Evolutionary conservation across 257 asterid genomes (phyloP), one percentile per base, ranked within the genome.

Genomic region (Cruciata laevipes): DNA sequence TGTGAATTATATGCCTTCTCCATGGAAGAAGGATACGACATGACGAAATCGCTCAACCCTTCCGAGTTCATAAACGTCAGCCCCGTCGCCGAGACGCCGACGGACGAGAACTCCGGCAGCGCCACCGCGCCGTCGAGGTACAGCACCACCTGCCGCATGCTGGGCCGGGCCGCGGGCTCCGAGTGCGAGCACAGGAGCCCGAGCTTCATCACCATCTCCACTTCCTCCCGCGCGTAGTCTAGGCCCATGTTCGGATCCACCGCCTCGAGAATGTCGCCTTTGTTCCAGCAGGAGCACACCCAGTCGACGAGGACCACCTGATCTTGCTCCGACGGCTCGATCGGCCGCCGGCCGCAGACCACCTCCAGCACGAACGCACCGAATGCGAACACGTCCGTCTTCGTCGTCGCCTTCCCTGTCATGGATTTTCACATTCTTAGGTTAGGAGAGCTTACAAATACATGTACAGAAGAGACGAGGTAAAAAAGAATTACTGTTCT

Each of bases 341-440:
- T 73, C 0, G 95, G 95, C 77, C 91, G 83, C 71, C 89, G 71
- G 23, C 95, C 95, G 33, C 86, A 80, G 0, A 62, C 82, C 7
- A 87, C 95, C 76, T 87, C 95, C 4, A 87, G 89, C 72, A 87
- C n/a, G 57, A 87, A 81, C 0, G 86, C 85, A 7, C 95, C 95
- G 64, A 84, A 87, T 0, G 85, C 85, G 32, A 71, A 87, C 53
- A 84, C 90, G 32, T 87, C 95, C 0, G 79, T 75, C 61, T 83
- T 68, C 1, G 90, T 82, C 0, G 94, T 80, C 18, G 94, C 90
- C 80, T 63, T 75, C 6, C 88, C 94, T 0, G 90, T 44, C 14
- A 2, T 11, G 17, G 5, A 42, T 11, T 42, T 13, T 4, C 51
- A 42, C 51, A 27, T 27, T 27, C 30, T 27, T 27, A 27, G 30